These are phyloP conservation scores for Ilyonectria mors-panacis DNA, from an alignment of 2,329 filamentous ascomycete species.

Conservation along the genomic window DNA sequence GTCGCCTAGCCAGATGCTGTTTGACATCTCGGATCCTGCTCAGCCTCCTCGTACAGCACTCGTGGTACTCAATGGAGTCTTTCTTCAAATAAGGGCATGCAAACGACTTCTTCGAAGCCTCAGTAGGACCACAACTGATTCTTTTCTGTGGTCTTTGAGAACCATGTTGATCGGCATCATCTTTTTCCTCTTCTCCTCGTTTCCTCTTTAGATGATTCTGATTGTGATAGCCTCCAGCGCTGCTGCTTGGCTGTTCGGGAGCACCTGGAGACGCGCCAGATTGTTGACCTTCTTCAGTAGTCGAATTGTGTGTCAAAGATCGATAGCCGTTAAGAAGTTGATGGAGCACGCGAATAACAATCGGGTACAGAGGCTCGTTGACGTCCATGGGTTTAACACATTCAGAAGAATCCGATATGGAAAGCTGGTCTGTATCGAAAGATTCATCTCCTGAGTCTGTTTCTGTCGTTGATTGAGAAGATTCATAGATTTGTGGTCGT, in stretches of 20 bases:
- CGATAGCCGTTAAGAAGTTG: too few species aligned
- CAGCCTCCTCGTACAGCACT: constrained; percentile 47
- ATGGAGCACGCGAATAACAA: background rate
- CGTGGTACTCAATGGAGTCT: constrained; percentile 44
- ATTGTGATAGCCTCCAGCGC: background rate
- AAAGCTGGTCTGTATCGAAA: background rate
- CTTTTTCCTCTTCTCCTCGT: background rate
- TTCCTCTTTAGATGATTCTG: background rate
- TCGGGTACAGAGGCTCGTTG: background rate
- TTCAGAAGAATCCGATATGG: background rate
- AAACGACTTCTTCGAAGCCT: background rate
- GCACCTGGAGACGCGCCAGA: too few species aligned
- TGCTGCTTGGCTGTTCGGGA: background rate
- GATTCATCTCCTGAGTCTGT: background rate
- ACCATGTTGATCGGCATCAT: background rate
- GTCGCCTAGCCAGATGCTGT: constrained; percentile 42
- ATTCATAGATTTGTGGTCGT: too few species aligned
- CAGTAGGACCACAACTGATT: background rate
- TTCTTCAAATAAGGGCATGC: constrained; percentile 52
- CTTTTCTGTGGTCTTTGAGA: background rate
- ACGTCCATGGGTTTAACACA: background rate
- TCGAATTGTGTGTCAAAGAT: too few species aligned
- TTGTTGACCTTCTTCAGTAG: too few species aligned
- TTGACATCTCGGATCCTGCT: constrained; percentile 49
- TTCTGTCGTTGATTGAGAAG: background rate